phyloP scores from a whole-genome alignment of 164 flowering plant genomes.

The Cinnamomum chago region DNA sequence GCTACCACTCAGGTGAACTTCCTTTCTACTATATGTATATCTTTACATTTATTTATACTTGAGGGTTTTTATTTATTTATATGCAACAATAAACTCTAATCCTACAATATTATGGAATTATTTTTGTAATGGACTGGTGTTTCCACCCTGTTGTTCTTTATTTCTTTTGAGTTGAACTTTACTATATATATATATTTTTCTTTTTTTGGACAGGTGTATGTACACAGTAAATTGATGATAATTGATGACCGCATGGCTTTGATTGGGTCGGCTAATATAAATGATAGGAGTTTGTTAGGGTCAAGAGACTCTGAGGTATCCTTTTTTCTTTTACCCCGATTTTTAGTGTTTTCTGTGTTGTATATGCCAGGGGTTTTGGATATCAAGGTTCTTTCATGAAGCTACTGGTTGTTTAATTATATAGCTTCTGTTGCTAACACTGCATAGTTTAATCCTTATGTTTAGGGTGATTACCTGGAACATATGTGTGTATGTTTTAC shows the following conservation, averaged over 20 bases:
- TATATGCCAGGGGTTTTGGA: too few relatives aligned
- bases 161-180: neutral
- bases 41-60: neutral
- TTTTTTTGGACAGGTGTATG: constrained; percentile 61
- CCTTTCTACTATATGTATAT: neutral
- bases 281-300: constrained; percentile 95
- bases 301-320: constrained; percentile 97
- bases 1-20: constrained; percentile 80
- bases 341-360: neutral
- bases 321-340: neutral
- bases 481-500: too few relatives aligned
- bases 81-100: neutral
- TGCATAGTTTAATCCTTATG: too few relatives aligned
- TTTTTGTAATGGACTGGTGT: neutral
- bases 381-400: too few relatives aligned
- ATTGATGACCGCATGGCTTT: constrained; percentile 66
- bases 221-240: constrained; percentile 95
- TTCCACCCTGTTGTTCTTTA: neutral
- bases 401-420: too few relatives aligned
- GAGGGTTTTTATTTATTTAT: too few relatives aligned
- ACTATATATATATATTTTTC: neutral
- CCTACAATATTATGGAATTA: neutral
- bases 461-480: too few relatives aligned
- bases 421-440: too few relatives aligned
- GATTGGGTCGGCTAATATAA: constrained; percentile 95